phyloP scores from a whole-genome alignment of 176 grass and related monocot genomes.

The Oropetium thomaeum region DNA sequence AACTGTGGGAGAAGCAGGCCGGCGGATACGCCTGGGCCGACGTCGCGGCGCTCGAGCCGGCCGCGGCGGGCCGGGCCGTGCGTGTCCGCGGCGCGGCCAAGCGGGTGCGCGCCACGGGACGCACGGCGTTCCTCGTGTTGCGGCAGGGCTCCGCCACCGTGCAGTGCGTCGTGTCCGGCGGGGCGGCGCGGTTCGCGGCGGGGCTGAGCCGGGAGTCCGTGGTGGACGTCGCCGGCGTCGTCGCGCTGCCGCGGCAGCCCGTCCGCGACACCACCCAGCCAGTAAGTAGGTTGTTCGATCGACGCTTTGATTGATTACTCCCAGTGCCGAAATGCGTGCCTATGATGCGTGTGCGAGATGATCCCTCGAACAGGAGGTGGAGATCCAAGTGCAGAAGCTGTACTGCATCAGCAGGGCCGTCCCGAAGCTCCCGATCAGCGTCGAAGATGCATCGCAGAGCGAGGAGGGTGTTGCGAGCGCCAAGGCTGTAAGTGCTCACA shows the following conservation, averaged over 20 bases:
- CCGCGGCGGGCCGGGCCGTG: slow-evolving; percentile 26
- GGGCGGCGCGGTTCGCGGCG: slow-evolving; percentile 58
- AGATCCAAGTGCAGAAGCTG: slow-evolving; percentile 61
- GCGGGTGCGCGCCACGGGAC: slow-evolving; percentile 48
- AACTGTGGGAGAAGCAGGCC: background rate
- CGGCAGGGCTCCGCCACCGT: slow-evolving; percentile 49
- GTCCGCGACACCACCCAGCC: slow-evolving; percentile 69
- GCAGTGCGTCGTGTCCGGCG: slow-evolving; percentile 55
- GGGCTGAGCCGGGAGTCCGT: slow-evolving; percentile 66
- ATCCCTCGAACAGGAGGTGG: slow-evolving; percentile 33
- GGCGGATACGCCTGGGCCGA: slow-evolving; percentile 51
- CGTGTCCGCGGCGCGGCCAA: slow-evolving; percentile 52
- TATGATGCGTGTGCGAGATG: background rate
- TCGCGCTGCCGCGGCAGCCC: slow-evolving; percentile 50
- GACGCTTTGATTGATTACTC: background rate
- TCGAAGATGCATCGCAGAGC: slow-evolving; percentile 61
- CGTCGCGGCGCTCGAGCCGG: slow-evolving; percentile 25
- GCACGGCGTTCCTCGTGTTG: slow-evolving; percentile 59
- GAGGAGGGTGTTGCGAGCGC: slow-evolving; percentile 54
- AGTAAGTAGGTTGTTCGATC: slow-evolving; percentile 33
- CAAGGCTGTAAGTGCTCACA: slow-evolving; percentile 15
- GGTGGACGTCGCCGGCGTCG: slow-evolving; percentile 58
- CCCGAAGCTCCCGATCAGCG: slow-evolving; percentile 49
- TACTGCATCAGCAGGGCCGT: slow-evolving; percentile 59
- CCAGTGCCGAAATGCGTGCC: no score